Conservation (phyloP, 164 flowering plant species). For the Saururus chinensis region DNA sequence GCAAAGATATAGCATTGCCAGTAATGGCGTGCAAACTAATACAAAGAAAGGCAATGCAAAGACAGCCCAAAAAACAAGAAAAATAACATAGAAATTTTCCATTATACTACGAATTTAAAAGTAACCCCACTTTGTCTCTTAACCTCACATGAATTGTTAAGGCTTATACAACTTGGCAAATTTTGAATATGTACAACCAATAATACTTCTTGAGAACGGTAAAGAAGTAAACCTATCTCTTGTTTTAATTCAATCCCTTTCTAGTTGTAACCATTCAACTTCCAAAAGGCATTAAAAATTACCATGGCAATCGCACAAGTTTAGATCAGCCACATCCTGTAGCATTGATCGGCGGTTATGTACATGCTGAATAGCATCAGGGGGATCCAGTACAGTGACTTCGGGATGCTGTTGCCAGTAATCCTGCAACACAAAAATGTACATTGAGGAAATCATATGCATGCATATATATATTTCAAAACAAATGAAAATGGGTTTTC, state of each 20-base stretch:
- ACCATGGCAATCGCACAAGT: conserved; percentile 65
- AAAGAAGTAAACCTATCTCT: no score
- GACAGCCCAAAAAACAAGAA: no score
- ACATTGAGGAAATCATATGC: not conserved
- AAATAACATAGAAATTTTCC: no score
- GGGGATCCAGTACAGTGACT: conserved; percentile 95
- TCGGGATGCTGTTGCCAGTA: conserved; percentile 71
- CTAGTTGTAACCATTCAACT: not conserved
- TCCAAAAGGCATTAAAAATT: conserved; percentile 5
- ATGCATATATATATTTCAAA: not conserved
- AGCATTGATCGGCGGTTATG: conserved; percentile 87
- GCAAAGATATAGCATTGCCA: not conserved
- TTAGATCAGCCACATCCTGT: conserved; percentile 82
- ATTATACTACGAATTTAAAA: no score
- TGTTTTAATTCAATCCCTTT: no score
- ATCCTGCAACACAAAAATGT: conserved; percentile 27
- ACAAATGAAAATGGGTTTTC: not conserved
- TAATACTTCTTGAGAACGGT: not conserved
- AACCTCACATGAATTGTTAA: no score
- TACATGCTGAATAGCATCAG: conserved; percentile 82
- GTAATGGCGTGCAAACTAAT: not conserved
- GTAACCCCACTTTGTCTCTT: no score
- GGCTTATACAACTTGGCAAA: no score
- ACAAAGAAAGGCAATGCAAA: no score
- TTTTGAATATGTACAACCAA: no score